Evolutionary conservation across 371 early-diverging fungal species (phyloP), one percentile per base, ranked within the genome.

Genomic region (Lichtheimia corymbifera): DNA sequence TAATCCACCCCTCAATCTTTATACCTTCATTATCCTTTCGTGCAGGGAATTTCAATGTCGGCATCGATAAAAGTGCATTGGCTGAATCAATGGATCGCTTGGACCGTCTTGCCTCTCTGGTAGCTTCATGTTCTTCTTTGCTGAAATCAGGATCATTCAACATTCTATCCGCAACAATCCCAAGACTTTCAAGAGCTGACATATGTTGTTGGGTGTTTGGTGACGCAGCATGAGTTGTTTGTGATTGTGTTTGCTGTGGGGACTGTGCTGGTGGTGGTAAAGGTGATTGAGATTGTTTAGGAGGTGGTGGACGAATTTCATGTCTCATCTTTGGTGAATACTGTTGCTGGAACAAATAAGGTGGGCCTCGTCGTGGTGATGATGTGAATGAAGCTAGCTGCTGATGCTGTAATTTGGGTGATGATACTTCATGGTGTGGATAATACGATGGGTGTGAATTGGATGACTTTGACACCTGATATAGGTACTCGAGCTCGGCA

Each of bases 61-160:
- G 70, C 71, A 80, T 76, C 5, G 77, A 73, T 20, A 80, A 27
- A 28, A 80, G 47, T 20, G 76, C 67, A 22, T 71, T 74, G 11
- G 81, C 81, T n/a, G 74, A 72, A 58, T 80, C 81, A 53, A 80
- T 80, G 5, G 81, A 80, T 27, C 81, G 63, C 43, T 80, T 75
- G 1, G 81, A 80, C 57, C 74, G 57, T 56, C 42, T 35, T 52
- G 52, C 42, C 15, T 50, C 43, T 25, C 42, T 55, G 18, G 45
- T 24, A 6, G 17, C 18, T 45, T 56, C 45, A 24, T n/a, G 44
- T 6, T 49, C 60, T 28, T 63, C 51, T 30, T 58, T 41, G n/a
- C 64, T 65, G 49, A 63, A 65, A 14, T 59, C 66, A n/a, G 70
- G 70, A 22, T 70, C 65, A 12, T 56, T 70, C 4, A 74, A 57